Conservation (phyloP, 805 yeast genomes). For the Wilhelminamyces savonicus region DNA sequence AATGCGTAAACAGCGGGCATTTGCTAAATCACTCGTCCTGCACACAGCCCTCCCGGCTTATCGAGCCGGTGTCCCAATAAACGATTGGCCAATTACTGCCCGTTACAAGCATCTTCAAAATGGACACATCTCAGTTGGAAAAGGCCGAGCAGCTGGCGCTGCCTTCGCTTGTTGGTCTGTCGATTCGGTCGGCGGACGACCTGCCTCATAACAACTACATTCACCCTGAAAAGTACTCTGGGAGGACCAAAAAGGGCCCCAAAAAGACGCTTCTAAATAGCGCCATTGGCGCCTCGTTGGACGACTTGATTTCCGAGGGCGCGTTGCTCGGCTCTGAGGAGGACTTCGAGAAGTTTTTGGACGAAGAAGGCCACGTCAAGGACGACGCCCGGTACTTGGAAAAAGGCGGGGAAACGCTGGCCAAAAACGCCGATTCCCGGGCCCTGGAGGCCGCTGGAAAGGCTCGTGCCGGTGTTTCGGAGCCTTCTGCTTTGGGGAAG, state of each 20-base stretch:
- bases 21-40: no score
- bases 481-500: background rate
- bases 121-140: slow-evolving; percentile 35
- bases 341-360: slow-evolving; percentile 46
- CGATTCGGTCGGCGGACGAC: slow-evolving; percentile 44
- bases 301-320: slow-evolving; percentile 43
- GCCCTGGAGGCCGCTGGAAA: slow-evolving; percentile 3
- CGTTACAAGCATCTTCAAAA: no score
- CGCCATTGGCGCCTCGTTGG: slow-evolving; percentile 47
- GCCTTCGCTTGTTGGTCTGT: slow-evolving; percentile 51
- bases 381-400: slow-evolving; percentile 33
- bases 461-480: background rate
- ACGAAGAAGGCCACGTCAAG: slow-evolving; percentile 47
- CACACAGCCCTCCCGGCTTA: no score
- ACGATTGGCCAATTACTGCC: no score
- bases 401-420: background rate
- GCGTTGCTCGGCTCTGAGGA: slow-evolving; percentile 45
- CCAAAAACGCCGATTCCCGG: background rate
- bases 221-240: slow-evolving; percentile 37
- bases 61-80: no score
- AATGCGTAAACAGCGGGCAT: no score
- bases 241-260: slow-evolving; percentile 10
- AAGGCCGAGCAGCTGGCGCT: slow-evolving; percentile 41
- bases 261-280: slow-evolving; percentile 10
- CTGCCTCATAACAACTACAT: slow-evolving; percentile 38